A percentile compares a stretch with the other conserved stretches of the same genome.
Evolutionary conservation across 2,329 filamentous ascomycete species (phyloP).

Genomic region (Stagonosporopsis rhizophila): DNA sequence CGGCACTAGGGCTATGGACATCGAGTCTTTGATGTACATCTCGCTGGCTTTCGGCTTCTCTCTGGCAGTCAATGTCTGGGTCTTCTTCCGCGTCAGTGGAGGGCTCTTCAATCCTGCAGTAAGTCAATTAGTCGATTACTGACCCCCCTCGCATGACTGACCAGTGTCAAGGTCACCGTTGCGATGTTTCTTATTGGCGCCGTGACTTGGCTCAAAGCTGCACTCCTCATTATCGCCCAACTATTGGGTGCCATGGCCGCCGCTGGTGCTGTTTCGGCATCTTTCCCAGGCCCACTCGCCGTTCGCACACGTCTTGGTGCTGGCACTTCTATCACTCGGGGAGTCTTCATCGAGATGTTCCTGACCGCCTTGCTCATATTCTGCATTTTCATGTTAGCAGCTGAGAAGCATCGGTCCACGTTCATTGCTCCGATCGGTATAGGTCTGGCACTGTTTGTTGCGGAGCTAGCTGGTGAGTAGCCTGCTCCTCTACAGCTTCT

Average conservation of each 20-base stretch:
- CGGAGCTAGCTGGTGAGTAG: conserved; percentile 52
- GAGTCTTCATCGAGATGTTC: conserved; percentile 60
- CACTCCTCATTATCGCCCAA: conserved; percentile 55
- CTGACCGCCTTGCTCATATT: conserved; percentile 59
- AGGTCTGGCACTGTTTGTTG: conserved; percentile 56
- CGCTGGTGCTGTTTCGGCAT: conserved; percentile 52
- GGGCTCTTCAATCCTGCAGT: conserved; percentile 52
- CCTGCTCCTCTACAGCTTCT: background rate
- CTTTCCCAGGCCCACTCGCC: conserved; percentile 55
- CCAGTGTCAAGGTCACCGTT: conserved; percentile 52
- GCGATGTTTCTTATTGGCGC: conserved; percentile 58
- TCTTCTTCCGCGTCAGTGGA: conserved; percentile 51
- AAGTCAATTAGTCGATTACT: conserved; percentile 45
- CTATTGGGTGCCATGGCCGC: conserved; percentile 55
- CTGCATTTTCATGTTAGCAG: conserved; percentile 56
- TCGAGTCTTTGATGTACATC: conserved; percentile 45
- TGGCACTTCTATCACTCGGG: conserved; percentile 53
- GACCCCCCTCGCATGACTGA: background rate
- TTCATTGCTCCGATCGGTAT: conserved; percentile 53
- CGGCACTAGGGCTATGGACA: conserved; percentile 31
- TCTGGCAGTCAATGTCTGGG: conserved; percentile 50
- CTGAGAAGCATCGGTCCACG: conserved; percentile 51
- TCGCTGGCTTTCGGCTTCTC: conserved; percentile 48
- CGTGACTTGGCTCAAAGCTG: conserved; percentile 54
- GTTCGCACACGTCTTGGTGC: conserved; percentile 55